Percentiles rank a stretch among this genome's conserved stretches.
Evolutionary conservation across 768 basidiomycete genomes (phyloP).

Genomic region (Paxillus rubicundulus): DNA sequence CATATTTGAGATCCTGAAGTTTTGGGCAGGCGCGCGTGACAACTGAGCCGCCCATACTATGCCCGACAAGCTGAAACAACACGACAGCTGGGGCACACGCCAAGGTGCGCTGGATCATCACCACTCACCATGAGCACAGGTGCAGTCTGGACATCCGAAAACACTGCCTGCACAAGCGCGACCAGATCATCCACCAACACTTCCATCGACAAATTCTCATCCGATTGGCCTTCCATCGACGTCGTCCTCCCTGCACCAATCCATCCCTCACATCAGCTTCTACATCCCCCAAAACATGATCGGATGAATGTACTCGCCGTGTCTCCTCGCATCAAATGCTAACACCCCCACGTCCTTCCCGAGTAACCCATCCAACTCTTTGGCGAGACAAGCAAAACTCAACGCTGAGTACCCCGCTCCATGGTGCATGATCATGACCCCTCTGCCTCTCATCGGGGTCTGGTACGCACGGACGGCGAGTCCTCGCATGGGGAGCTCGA

Average conservation of each 20-base stretch:
- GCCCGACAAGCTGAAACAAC: constrained; percentile 70
- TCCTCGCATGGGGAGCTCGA: constrained; percentile 57
- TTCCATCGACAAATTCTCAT: constrained; percentile 57
- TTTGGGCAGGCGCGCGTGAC: constrained; percentile 66
- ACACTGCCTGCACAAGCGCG: constrained; percentile 66
- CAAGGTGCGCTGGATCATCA: not conserved
- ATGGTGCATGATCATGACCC: constrained; percentile 90
- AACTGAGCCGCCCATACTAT: constrained; percentile 96
- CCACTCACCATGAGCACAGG: constrained; percentile 72
- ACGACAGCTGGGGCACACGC: not conserved
- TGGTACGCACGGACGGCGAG: constrained; percentile 83
- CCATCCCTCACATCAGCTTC: not conserved
- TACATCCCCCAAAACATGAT: not conserved
- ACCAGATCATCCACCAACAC: constrained; percentile 73
- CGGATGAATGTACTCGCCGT: constrained; percentile 55
- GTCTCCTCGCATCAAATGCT: constrained; percentile 78
- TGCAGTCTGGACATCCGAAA: constrained; percentile 56
- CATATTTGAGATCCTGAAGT: constrained; percentile 66
- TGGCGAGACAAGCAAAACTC: constrained; percentile 89
- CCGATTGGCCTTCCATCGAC: constrained; percentile 17
- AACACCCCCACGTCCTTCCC: constrained; percentile 78
- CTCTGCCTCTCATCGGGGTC: constrained; percentile 57
- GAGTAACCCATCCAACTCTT: constrained; percentile 60
- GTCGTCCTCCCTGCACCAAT: constrained; percentile 23
- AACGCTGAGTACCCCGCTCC: constrained; percentile 92